Base-by-base conservation (phyloP, 1,284 basidiomycete genomes). In the Rhodotorula sp. region DNA sequence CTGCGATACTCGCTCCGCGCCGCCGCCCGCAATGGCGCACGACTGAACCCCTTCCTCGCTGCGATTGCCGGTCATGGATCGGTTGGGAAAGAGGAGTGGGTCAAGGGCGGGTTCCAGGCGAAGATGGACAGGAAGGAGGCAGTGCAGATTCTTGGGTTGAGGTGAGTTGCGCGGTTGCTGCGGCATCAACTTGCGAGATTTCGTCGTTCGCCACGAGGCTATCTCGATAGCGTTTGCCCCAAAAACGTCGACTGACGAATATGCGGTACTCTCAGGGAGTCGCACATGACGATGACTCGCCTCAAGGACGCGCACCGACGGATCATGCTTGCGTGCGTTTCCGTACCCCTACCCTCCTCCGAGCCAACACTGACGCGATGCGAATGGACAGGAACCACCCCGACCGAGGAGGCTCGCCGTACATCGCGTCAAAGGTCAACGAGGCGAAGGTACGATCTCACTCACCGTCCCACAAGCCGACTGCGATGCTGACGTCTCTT, bases 51-150 rank as follows among this genome's bases (percentile, higher is more conserved):
- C 0, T 30, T 76, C 48, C 59, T 75, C 60, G 65, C 69, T 22
- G 62, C 58, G 54, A 73, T 76, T 54, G 75, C 75, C 44, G 75
- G 76, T 5, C 59, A 62, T 24, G 58, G 58, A 30, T 47, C 52
- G 6, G 60, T 31, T 9, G 68, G 61, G 46, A 69, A 64, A 44
- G 89, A 94, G 58, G 87, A 95, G 80, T 98, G 92, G 87, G 87
- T 86, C 58, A 92, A 89, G 81, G 95, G 95, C 69, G 95, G 94
- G 2, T 99, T 99, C 86, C 90, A 89, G 80, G 83, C 86, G 22
- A 96, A 94, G 84, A 97, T 98, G 94, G 94, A 98, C 80, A 86
- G 90, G 78, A 90, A 88, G 73, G 95, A 98, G 82, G 95, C 95
- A 4, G 86, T 94, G 65, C 87, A 88, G 72, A 89, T 99, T 76